Base-by-base conservation (phyloP, 257 asterid genomes). In the Coffea canephora region DNA sequence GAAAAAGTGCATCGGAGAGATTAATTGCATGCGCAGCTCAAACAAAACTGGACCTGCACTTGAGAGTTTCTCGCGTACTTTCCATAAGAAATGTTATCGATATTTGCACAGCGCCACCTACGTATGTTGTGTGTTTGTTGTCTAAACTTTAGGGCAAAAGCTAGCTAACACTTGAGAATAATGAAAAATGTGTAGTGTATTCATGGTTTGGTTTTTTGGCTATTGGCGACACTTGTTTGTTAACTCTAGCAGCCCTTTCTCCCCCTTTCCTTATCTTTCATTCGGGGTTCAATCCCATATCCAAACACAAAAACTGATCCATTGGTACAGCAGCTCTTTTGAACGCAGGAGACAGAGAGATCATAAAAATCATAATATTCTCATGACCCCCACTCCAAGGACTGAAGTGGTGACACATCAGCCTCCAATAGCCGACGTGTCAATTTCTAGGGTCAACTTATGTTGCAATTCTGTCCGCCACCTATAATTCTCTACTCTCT, bases 361-460 rank as follows among this genome's bases (percentile, higher is more conserved):
- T 41, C 67, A 67, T 65, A 13, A 1, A 36, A 36, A 69, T 69
- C 27, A 69, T 69, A 45, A 18, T 49, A 69, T 18, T 31, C 9
- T 18, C 27, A 73, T 66, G 48, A 48, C 83, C 87, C 84, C 80
- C 81, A 67, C 80, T 18, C 3, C 48, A 45, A 79, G 62, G 31
- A n/a, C 46, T 12, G n/a, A 50, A 61, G 69, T 85, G 85, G 75
- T 45, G 87, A 83, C 89, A 86, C 86, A 73, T 84, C 80, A 73
- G 86, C 83, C 77, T 52, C 78, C 83, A 69, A 13, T 83, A 78
- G 80, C 79, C 73, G 36, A 85, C 84, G 83, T 84, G 84, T 85
- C 87, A 65, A 77, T 67, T 75, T 79, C 61, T 18, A 8, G 41
- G 74, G 89, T 82, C 88, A 81, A 84, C 79, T 74, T 61, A 54